Evolutionary conservation across 371 early-diverging fungal species (phyloP), one percentile per base, ranked within the genome.

Genomic region (Choanephora cucurbitarum): DNA sequence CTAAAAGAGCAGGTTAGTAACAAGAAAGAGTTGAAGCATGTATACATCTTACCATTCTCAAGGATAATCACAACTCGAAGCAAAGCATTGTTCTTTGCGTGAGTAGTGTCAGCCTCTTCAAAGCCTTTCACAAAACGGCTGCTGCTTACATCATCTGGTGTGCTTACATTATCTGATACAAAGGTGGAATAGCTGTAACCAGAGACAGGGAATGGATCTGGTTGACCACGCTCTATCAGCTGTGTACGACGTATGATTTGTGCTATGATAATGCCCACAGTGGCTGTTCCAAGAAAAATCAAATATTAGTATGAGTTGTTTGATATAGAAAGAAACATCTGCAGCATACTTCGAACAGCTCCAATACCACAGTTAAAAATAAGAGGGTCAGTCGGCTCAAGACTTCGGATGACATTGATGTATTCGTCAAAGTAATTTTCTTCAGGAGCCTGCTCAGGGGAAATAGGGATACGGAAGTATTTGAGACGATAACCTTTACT

Each of bases 341-440:
- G 17, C 7, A 3, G 72, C 84, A 66, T 81, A 83, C 85, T 89
- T 57, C 90, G 57, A 10, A 88, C 88, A 22, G 78, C 84, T 1
- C 90, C 90, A 72, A 87, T 84, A 22, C 90, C 90, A 54, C 90
- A 89, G 47, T 85, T 86, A 56, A 89, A 85, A n/a, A 89, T 81
- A 5, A 88, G 67, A 3, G 85, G 75, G 51, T 83, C 87, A 0
- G 71, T 68, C 5, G 73, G 72, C n/a, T 67, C 64, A n/a, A 77
- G 43, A 0, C 33, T 55, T 24, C 73, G 72, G 51, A 89, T 79
- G 17, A 78, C 77, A 28, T 70, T 57, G 1, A 89, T 79, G 55
- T 84, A 89, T 58, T 85, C 88, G 62, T 89, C 88, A 43, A 88
- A 67, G 58, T 86, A 88, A 23, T 79, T 71, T 54, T 87, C 88